phyloP scores from a whole-genome alignment of 768 basidiomycete species.

The Sporobolomyces roseus region DNA sequence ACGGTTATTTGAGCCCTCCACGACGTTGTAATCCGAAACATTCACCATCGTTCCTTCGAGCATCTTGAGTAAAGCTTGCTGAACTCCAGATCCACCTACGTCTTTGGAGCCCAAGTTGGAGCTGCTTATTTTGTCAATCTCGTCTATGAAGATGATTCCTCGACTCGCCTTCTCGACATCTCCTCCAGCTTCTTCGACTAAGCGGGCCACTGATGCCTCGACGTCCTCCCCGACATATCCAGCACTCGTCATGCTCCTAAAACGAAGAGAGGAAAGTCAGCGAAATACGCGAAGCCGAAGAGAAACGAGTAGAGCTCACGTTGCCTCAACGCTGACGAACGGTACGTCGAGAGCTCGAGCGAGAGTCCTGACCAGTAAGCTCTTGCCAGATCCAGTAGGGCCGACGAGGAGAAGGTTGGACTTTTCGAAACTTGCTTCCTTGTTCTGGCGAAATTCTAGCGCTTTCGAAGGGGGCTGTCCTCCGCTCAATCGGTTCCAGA shows the following conservation, averaged over 20 bases:
- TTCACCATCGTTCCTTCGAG: conserved; percentile 67
- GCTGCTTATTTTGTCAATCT: conserved; percentile 76
- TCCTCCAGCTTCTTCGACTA: conserved; percentile 85
- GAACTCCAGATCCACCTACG: conserved; percentile 93
- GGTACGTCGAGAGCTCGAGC: conserved; percentile 87
- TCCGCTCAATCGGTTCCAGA: neutral
- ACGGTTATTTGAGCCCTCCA: conserved; percentile 44
- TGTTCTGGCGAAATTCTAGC: neutral
- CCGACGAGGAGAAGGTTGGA: conserved; percentile 84
- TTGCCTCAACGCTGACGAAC: conserved; percentile 89
- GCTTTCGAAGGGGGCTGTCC: neutral
- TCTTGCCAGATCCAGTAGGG: conserved; percentile 45
- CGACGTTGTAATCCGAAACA: conserved; percentile 53
- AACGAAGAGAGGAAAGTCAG: too few species aligned
- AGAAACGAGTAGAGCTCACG: too few species aligned
- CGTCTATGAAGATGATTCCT: conserved; percentile 95
- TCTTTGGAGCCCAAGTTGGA: conserved; percentile 67
- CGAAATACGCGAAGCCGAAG: too few species aligned
- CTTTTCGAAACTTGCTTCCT: conserved; percentile 60
- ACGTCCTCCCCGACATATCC: conserved; percentile 89
- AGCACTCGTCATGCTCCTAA: conserved; percentile 83
- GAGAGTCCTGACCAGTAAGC: conserved; percentile 82
- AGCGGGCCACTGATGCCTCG: conserved; percentile 79
- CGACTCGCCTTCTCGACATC: conserved; percentile 69
- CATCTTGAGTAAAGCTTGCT: conserved; percentile 79